Conservation (phyloP, 2,329 filamentous ascomycete genomes). For the Nigrospora osmanthi region DNA sequence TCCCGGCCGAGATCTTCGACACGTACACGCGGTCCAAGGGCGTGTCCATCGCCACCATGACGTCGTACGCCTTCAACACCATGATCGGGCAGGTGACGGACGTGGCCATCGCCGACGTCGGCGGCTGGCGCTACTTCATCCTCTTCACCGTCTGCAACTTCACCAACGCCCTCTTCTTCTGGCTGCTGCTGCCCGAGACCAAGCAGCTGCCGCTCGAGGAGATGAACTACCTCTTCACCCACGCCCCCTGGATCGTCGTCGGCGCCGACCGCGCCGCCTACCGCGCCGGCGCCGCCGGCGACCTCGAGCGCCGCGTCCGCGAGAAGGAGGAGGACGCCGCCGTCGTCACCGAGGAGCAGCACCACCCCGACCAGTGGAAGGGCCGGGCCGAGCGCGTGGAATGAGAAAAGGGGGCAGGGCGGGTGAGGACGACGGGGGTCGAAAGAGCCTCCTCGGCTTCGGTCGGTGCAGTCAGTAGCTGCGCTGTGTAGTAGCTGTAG, state of each 20-base stretch:
- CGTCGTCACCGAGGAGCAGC: neutral
- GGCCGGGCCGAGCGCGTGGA: too few relatives aligned
- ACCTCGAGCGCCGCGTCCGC: slow-evolving; percentile 49
- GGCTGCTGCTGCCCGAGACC: slow-evolving; percentile 57
- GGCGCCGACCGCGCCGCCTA: slow-evolving; percentile 46
- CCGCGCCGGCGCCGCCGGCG: slow-evolving; percentile 31
- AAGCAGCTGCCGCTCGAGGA: slow-evolving; percentile 55
- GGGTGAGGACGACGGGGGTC: too few relatives aligned
- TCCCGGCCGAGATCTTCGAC: slow-evolving; percentile 69
- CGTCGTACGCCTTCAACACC: slow-evolving; percentile 65
- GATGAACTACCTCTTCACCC: slow-evolving; percentile 57
- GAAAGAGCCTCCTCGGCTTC: too few relatives aligned
- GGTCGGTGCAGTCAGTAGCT: too few relatives aligned
- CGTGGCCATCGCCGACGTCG: slow-evolving; percentile 42
- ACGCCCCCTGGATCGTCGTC: slow-evolving; percentile 56
- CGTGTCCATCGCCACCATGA: slow-evolving; percentile 68
- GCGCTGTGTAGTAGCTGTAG: too few relatives aligned
- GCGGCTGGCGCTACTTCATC: slow-evolving; percentile 46
- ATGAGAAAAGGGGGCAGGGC: too few relatives aligned
- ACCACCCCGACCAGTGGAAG: neutral
- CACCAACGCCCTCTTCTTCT: slow-evolving; percentile 41
- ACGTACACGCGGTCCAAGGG: slow-evolving; percentile 68
- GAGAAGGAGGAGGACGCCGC: slow-evolving; percentile 46
- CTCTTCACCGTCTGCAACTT: slow-evolving; percentile 60
- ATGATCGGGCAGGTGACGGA: slow-evolving; percentile 29